These are phyloP conservation scores for Rhododendron mucronatum DNA, from an alignment of 148 eudicot genomes.

Conservation along the genomic window DNA sequence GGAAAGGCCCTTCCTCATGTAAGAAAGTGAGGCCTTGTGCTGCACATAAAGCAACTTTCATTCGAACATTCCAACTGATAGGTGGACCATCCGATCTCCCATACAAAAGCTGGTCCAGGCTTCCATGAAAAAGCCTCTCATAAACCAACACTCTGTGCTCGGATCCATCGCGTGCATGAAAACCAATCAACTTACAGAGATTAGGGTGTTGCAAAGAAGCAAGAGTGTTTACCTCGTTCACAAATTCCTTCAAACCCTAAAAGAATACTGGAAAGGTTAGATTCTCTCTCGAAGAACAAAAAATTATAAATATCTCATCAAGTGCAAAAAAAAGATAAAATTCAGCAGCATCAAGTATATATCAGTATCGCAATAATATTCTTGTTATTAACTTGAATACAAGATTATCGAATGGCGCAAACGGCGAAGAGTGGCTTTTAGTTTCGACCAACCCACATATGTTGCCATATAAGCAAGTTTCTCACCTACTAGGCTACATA, in stretches of 20 bases:
- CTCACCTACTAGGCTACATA: neutral
- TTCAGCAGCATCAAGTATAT: neutral
- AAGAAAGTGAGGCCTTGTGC: constrained; percentile 89
- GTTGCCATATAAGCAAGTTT: neutral
- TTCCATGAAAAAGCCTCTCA: constrained; percentile 93
- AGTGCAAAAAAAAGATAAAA: neutral
- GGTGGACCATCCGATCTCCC: constrained; percentile 76
- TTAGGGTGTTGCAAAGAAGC: constrained; percentile 83
- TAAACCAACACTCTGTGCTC: constrained; percentile 80
- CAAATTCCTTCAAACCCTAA: constrained; percentile 77
- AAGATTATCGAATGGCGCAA: neutral
- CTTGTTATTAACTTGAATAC: neutral
- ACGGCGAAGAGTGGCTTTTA: neutral
- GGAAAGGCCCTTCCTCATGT: constrained; percentile 95
- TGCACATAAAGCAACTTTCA: constrained; percentile 82
- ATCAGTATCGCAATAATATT: neutral
- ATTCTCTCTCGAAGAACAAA: neutral
- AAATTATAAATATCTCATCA: neutral
- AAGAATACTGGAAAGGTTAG: constrained; percentile 5
- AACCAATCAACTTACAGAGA: constrained; percentile 85
- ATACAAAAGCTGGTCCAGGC: constrained; percentile 72
- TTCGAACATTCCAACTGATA: constrained; percentile 77
- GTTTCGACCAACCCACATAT: neutral
- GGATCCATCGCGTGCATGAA: constrained; percentile 83
- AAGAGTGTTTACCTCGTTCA: constrained; percentile 76